Percentiles rank a stretch among this genome's conserved stretches.
Evolutionary conservation across 1,284 basidiomycete genomes (phyloP).

Genomic region (Ceratobasidium theobromae): DNA sequence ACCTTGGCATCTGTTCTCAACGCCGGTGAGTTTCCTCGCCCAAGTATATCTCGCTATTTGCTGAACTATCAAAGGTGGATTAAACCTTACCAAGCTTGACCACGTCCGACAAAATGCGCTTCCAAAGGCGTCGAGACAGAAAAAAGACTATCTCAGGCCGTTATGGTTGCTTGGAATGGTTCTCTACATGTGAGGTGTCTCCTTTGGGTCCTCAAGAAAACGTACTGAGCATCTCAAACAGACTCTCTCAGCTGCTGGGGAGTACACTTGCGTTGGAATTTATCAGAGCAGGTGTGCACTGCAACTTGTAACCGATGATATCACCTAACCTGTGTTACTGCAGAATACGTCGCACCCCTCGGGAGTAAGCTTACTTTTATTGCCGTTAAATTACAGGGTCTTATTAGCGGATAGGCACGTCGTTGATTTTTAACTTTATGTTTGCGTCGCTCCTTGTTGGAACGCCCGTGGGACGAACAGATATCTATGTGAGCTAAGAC

Average conservation of each 20-base stretch:
- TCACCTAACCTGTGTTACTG: slow-evolving; percentile 13
- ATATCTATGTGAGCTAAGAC: slow-evolving; percentile 64
- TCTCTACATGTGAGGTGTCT: slow-evolving; percentile 64
- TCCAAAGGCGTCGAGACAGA: slow-evolving; percentile 62
- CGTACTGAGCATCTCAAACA: slow-evolving; percentile 41
- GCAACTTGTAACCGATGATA: neutral
- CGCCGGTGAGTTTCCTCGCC: slow-evolving; percentile 49
- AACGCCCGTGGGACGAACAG: slow-evolving; percentile 74
- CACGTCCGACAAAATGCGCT: slow-evolving; percentile 65
- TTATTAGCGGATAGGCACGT: slow-evolving; percentile 54
- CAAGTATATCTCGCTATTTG: neutral
- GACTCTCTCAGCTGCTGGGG: slow-evolving; percentile 80
- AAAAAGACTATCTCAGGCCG: slow-evolving; percentile 72
- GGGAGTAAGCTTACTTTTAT: slow-evolving; percentile 45
- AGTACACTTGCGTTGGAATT: slow-evolving; percentile 83
- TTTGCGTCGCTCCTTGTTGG: slow-evolving; percentile 72
- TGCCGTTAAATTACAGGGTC: slow-evolving; percentile 36
- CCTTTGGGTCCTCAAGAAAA: slow-evolving; percentile 23
- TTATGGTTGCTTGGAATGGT: slow-evolving; percentile 82
- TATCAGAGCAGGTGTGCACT: slow-evolving; percentile 70
- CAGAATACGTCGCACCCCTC: slow-evolving; percentile 82
- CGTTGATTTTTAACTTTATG: slow-evolving; percentile 85
- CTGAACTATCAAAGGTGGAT: slow-evolving; percentile 51
- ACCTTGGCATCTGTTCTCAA: slow-evolving; percentile 77
- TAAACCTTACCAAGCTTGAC: slow-evolving; percentile 82